Conservation (phyloP, 2,329 filamentous ascomycete species). For the Trematosphaeria pertusa region DNA sequence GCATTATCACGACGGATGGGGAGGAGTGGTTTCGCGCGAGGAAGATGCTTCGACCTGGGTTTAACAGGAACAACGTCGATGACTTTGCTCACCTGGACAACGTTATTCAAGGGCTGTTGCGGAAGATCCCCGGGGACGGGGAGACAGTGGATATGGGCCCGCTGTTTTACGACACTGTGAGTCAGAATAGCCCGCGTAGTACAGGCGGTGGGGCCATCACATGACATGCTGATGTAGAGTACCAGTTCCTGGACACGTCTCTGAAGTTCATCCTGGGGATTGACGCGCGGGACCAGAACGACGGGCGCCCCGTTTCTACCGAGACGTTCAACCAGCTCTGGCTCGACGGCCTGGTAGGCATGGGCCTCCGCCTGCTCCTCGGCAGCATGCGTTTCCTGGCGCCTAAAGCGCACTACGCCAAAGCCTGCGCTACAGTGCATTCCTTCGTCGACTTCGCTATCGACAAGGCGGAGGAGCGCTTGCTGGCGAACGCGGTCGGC, state of each 20-base stretch:
- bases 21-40: conserved; percentile 1
- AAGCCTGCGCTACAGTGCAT: conserved; percentile 3
- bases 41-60: conserved; percentile 9
- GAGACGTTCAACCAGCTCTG: conserved; percentile 6
- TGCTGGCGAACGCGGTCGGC: not conserved
- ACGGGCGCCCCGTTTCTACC: conserved; percentile 3
- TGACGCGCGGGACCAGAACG: not conserved
- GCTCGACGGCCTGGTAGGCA: conserved; percentile 5
- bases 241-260: conserved; percentile 7
- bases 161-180: conserved; percentile 10
- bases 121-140: conserved; percentile 1
- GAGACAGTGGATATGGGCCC: conserved; percentile 2
- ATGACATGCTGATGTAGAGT: no score
- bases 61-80: conserved; percentile 9
- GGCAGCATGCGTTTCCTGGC: not conserved
- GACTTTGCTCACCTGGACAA: conserved; percentile 5
- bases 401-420: conserved; percentile 1
- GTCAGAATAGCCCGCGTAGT: no score
- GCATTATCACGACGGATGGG: conserved; percentile 6
- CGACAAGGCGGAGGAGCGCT: not conserved
- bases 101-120: not conserved
- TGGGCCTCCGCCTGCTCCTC: conserved; percentile 4
- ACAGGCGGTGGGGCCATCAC: no score
- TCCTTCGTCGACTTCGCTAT: conserved; percentile 9
- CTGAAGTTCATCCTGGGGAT: conserved; percentile 7